Evolutionary conservation across 768 basidiomycete genomes (phyloP), one percentile per base, ranked within the genome.

Genomic region (Leucocoprinus leucothites): DNA sequence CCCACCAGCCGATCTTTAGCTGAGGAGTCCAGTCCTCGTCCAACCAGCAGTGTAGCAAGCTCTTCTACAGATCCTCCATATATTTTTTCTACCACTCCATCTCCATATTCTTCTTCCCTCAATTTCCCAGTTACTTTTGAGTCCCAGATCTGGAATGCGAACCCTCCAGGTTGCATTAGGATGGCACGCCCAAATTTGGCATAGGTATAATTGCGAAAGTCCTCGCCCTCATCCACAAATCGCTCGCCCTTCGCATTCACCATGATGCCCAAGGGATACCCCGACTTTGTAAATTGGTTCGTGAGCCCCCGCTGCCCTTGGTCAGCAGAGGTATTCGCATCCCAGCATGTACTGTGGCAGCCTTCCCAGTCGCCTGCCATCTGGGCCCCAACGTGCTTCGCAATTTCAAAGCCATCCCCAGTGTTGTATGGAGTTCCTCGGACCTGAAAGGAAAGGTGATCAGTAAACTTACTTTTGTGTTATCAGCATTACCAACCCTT

Each of bases 321-420:
- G 28, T 82, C 69, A 18, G 66, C 56, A 1, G 77, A 69, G 1
- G 85, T 81, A 60, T 85, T 76, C 16, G 82, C 82, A 61, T 87
- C 87, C 86, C 86, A 87, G 61, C 79, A 80, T 3, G 85, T 86
- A 57, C 82, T 84, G 61, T 88, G 87, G 59, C 87, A 89, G n/a
- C 84, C 81, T 45, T 60, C 64, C 80, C 83, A 88, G 68, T 87
- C 84, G n/a, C 86, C 85, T 0, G 70, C 67, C n/a, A 82, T 69
- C 49, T 74, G 74, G 16, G 82, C 85, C 5, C 84, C 81, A 26
- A 81, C 55, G 7, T 68, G 65, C 22, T 69, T 61, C 1, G 84
- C 85, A 57, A 87, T 71, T 36, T 66, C 58, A 56, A 88, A 77
- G 0, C 84, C 82, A 59, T 88, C 87, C 16, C 86, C 85, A 44